These are phyloP conservation scores for Ganoderma lingzhi DNA, from an alignment of 1,284 basidiomycete genomes.

Conservation along the genomic window DNA sequence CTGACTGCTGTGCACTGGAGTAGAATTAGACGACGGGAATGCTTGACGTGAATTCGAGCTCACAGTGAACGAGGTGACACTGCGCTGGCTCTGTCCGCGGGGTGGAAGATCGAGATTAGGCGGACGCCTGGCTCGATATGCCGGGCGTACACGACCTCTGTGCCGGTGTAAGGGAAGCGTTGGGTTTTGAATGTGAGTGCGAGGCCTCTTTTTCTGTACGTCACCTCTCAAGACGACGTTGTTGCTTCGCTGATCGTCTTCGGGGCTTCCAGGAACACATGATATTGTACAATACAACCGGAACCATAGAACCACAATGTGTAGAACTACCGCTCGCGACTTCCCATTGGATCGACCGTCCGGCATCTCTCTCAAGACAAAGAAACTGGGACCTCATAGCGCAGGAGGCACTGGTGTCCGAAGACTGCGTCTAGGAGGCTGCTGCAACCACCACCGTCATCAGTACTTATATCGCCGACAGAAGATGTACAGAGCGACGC, in stretches of 20 bases:
- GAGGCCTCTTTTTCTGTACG: background rate
- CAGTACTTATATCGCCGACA: background rate
- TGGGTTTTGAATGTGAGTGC: background rate
- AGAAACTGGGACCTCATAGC: background rate
- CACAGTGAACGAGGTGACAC: slow-evolving; percentile 65
- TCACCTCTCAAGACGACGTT: background rate
- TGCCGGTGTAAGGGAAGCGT: slow-evolving; percentile 18
- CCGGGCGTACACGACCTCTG: slow-evolving; percentile 27
- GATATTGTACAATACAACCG: background rate
- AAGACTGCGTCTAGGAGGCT: background rate
- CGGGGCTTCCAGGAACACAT: background rate
- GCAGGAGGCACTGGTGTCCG: background rate
- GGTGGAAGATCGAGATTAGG: slow-evolving; percentile 73
- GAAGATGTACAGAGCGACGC: background rate
- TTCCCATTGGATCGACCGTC: background rate
- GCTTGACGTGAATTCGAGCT: slow-evolving; percentile 51
- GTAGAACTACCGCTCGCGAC: background rate
- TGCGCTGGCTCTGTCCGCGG: slow-evolving; percentile 61
- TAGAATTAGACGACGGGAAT: slow-evolving; percentile 23
- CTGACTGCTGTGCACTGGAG: background rate
- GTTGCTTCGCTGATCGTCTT: background rate
- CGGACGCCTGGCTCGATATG: too few species aligned
- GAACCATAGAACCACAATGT: background rate
- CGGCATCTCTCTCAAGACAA: background rate
- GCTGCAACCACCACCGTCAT: background rate